Base-by-base conservation (phyloP, 805 yeast species). In the Zygotorulaspora chibaensis region DNA sequence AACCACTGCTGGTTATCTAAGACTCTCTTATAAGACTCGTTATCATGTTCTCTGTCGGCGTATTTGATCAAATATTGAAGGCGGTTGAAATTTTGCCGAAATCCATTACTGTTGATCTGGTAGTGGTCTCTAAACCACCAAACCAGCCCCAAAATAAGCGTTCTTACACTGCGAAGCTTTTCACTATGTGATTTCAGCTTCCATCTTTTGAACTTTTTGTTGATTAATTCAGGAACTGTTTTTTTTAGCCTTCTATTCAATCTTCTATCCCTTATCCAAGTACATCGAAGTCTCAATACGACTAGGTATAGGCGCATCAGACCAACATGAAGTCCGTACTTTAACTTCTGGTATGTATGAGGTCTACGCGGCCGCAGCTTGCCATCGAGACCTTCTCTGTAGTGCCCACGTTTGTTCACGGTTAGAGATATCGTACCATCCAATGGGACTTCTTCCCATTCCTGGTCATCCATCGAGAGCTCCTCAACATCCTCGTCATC, bases 361-460 rank as follows among this genome's bases (percentile, higher is more conserved):
- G 35, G 27, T 28, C 35, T 37, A 23, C 40, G 37, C 20, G 37
- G 36, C 33, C 43, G 40, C 28, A 3, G n/a, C 9, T 13, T 29
- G n/a, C 15, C 33, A 5, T 4, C 26, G 15, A n/a, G 38, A 20
- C 13, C 6, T 18, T 23, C 11, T 41, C 15, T 11, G 39, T 26
- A 12, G 31, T 31, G 23, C 35, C 15, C 13, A 20, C 3, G 7
- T 34, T 37, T 29, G 18, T 2, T 29, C 9, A 35, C 26, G 16
- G 40, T 47, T 17, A 34, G 26, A 16, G 33, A 16, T 20, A 30
- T 35, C 15, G 18, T 37, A 15, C 40, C 38, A 33, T 50, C 45
- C 15, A 61, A 42, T 4, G 58, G 50, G 2, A 61, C 55, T 11
- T 61, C 65, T 45, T 61, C 65, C 66, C 66, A 62, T 30, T 58